Evolutionary conservation across 768 basidiomycete species (phyloP), one percentile per base, ranked within the genome.

Genomic region (Crassisporium funariophilum): DNA sequence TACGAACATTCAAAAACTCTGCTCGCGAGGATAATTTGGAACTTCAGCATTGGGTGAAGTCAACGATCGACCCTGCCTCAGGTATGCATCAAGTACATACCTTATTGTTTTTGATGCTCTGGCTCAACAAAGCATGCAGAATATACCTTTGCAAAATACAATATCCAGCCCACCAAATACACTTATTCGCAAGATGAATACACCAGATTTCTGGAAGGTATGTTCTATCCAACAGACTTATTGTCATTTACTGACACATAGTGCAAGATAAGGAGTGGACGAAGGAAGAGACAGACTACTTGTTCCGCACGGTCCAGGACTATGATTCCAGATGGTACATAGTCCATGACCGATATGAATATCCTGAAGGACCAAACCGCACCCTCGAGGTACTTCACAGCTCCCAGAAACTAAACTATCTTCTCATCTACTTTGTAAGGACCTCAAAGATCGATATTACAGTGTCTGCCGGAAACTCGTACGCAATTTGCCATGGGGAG

Each of bases 371-470:
- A 7, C 60, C 67, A 27, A 39, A 55, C 19, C 80, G 85, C 16
- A 72, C 75, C n/a, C 72, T 93, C 43, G 93, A 95, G 76, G 93
- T 89, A 49, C 46, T 72, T 60, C 2, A 5, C 13, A 11, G 15
- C 4, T 24, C 13, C 35, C 1, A 4, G 13, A 22, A 22, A 23
- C 4, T 19, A 15, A 5, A 22, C 27, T 24, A 3, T 46, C 35
- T 55, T 21, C 57, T 23, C 47, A 21, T 34, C n/a, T 13, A 9
- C 34, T 27, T 39, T 22, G n/a, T 22, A 57, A 94, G 91, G 95
- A 97, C 52, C 67, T 98, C 55, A 98, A 98, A 71, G 91, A 93
- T 55, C 78, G 97, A 21, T 98, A 98, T 60, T 98, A 88, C 64
- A 84, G 87, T 40, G 86, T 95, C 13, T 95, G 93, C 62, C 79